A percentile compares a stretch with the other conserved stretches of the same genome.
These are phyloP conservation scores for Aspergillus nomiae DNA, from an alignment of 2,329 filamentous ascomycete species.

Conservation along the genomic window DNA sequence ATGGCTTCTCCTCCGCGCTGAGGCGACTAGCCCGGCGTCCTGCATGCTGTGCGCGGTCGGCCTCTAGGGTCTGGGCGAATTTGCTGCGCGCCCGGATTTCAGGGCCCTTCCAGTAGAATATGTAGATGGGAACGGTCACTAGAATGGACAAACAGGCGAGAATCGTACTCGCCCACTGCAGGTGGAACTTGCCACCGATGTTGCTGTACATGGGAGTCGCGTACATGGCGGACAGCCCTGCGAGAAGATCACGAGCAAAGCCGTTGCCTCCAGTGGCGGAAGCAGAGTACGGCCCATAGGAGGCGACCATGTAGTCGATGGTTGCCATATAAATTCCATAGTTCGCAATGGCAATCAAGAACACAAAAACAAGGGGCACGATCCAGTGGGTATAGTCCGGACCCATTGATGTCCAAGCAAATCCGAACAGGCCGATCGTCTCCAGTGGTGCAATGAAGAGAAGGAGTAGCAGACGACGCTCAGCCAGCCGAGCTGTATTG, in stretches of 20 bases:
- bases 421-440: slow-evolving; percentile 69
- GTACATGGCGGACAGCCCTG: slow-evolving; percentile 70
- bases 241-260: slow-evolving; percentile 72
- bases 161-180: slow-evolving; percentile 58
- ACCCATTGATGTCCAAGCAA: slow-evolving; percentile 68
- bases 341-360: slow-evolving; percentile 72
- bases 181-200: slow-evolving; percentile 44
- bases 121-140: slow-evolving; percentile 56
- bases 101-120: slow-evolving; percentile 60
- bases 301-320: slow-evolving; percentile 76
- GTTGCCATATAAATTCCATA: slow-evolving; percentile 75
- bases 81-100: slow-evolving; percentile 53
- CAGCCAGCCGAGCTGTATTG: slow-evolving; percentile 58
- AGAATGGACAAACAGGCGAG: slow-evolving; percentile 54
- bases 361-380: slow-evolving; percentile 65
- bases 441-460: slow-evolving; percentile 63
- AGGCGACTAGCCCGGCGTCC: slow-evolving; percentile 23
- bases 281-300: slow-evolving; percentile 72
- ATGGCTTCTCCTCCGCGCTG: slow-evolving; percentile 15
- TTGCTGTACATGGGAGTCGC: slow-evolving; percentile 65
- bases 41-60: slow-evolving; percentile 22
- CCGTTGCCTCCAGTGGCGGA: slow-evolving; percentile 77
- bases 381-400: slow-evolving; percentile 69
- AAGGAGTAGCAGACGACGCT: slow-evolving; percentile 67
- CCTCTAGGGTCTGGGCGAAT: slow-evolving; percentile 51